Conservation (phyloP, 371 early-diverging fungal genomes). For the Dentiscutata heterogama region DNA sequence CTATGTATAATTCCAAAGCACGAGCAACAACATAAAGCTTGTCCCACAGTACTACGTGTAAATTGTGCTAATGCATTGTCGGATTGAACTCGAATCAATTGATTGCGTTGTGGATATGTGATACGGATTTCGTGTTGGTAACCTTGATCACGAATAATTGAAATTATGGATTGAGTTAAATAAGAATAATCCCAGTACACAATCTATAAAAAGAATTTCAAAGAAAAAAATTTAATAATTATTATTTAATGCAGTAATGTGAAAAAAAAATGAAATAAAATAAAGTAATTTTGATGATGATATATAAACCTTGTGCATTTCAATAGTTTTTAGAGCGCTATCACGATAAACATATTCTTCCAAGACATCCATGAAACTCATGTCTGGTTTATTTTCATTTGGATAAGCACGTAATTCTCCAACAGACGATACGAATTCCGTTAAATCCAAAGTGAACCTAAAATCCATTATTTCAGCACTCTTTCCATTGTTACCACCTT, state of each 20-base stretch:
- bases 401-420: too few relatives aligned
- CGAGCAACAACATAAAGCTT: conserved; percentile 3
- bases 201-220: conserved; percentile 12
- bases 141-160: conserved; percentile 12
- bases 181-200: conserved; percentile 32
- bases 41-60: background rate
- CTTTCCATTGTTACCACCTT: too few relatives aligned
- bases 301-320: conserved; percentile 30
- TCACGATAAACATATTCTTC: conserved; percentile 27
- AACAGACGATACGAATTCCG: background rate
- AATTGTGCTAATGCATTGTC: background rate
- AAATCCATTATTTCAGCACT: conserved; percentile 7
- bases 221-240: too few relatives aligned
- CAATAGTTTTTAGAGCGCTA: conserved; percentile 15
- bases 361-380: conserved; percentile 7
- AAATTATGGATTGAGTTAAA: background rate
- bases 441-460: conserved; percentile 26
- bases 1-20: conserved; percentile 37
- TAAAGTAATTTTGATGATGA: background rate
- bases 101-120: conserved; percentile 30
- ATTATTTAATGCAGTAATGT: too few relatives aligned
- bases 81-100: conserved; percentile 12
- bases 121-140: conserved; percentile 6
- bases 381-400: background rate
- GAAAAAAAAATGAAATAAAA: too few relatives aligned